Evolutionary conservation across 495 filamentous ascomycete species (phyloP), one percentile per base, ranked within the genome.

Genomic region (Tuber borchii): DNA sequence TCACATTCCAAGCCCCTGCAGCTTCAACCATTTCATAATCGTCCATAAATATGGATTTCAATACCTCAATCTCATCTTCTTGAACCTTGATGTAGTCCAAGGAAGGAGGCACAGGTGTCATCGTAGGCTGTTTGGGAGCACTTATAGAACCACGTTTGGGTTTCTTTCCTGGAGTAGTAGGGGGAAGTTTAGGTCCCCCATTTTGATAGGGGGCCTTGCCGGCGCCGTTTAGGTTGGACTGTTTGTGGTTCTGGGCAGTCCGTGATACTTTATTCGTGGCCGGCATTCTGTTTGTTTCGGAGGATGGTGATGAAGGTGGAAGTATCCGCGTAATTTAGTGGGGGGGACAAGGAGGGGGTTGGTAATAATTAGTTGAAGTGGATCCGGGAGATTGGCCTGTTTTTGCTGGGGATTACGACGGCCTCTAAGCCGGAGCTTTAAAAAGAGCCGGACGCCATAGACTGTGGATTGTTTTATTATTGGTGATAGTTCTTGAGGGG

Each of bases 1-100:
- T 82, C 78, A 93, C 92, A 86, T 97, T 93, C 95, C 95, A 99
- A 56, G 94, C 94, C 68, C 89, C 90, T 40, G 76, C 26, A 68
- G 88, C 88, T 81, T 90, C 89, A 42, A 88, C 85, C 77, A 90
- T 88, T 74, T 94, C 89, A 77, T 93, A 98, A 82, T 98, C 95
- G 70, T 97, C 94, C 81, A 91, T 92, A 82, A 95, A 99, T 61
- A 99, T 97, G 8, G 96, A 93, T 73, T 91, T 87, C 71, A 99
- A 86, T 19, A 90, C 95, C 84, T 96, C 90, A 46, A 95, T 86
- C 86, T 99, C 95, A 82, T 97, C 90, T 74, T 91, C 86, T 85
- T 98, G 95, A 34, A 91, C 89, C 82, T 95, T 90, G 68, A 90
- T 87, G 84, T 97, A 97, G 81, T 95, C 89, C 22, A 91, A 90